phyloP scores from a whole-genome alignment of 306 rosid species.

The Begonia peltatifolia region DNA sequence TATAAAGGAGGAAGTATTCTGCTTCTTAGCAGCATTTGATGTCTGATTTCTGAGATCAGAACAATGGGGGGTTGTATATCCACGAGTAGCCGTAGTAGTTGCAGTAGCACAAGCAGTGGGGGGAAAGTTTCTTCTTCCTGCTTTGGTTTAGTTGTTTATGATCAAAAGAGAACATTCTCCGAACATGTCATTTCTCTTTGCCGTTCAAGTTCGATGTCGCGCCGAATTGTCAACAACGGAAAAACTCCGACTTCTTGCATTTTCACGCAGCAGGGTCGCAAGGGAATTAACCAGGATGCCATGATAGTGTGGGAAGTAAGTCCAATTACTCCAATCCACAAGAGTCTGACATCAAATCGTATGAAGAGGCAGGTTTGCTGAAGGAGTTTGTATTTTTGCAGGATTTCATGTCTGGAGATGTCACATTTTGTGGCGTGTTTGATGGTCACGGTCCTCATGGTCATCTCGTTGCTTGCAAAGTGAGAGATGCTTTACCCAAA shows the following conservation, averaged over 20 bases:
- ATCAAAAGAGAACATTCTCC: conserved; percentile 59
- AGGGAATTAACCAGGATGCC: conserved; percentile 94
- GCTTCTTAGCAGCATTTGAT: conserved; percentile 16
- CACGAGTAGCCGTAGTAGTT: conserved; percentile 54
- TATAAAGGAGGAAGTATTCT: conserved; percentile 12
- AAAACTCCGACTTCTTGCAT: conserved; percentile 71
- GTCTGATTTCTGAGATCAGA: conserved; percentile 38
- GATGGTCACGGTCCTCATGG: conserved; percentile 97
- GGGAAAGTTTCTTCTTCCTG: conserved; percentile 36
- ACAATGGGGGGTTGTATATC: conserved; percentile 89
- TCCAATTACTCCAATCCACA: neutral
- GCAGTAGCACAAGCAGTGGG: conserved; percentile 65
- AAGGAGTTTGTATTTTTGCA: conserved; percentile 13
- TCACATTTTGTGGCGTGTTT: conserved; percentile 72
- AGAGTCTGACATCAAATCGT: neutral
- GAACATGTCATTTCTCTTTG: conserved; percentile 50
- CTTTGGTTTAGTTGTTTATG: conserved; percentile 21
- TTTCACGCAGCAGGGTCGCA: conserved; percentile 86
- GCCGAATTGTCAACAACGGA: conserved; percentile 61
- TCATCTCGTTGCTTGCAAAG: conserved; percentile 85
- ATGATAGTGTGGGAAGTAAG: conserved; percentile 98
- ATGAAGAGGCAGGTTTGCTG: neutral
- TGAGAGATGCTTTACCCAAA: conserved; percentile 64
- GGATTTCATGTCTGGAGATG: conserved; percentile 84
- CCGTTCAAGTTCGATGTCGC: conserved; percentile 48